Evolutionary conservation across 805 yeast species (phyloP).

Genomic region (Candida maesae): DNA sequence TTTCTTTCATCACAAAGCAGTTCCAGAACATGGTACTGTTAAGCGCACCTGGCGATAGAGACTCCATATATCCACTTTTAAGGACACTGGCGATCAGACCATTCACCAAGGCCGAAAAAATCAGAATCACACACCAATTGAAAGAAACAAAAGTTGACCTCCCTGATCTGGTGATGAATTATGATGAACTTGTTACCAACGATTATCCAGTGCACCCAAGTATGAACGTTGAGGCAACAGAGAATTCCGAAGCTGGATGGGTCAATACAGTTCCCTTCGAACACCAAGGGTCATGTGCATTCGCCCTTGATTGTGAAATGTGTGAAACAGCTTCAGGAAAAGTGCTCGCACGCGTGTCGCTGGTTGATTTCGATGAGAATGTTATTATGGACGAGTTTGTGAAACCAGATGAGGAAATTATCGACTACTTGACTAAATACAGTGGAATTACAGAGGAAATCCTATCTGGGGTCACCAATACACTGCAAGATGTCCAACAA

Average conservation of each 20-base stretch:
- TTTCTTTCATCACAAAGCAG: slow-evolving; percentile 30
- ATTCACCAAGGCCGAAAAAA: slow-evolving; percentile 52
- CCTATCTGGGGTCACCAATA: slow-evolving; percentile 58
- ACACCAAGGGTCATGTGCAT: slow-evolving; percentile 59
- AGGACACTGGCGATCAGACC: slow-evolving; percentile 55
- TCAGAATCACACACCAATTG: slow-evolving; percentile 30
- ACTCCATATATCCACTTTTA: slow-evolving; percentile 49
- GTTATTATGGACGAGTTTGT: slow-evolving; percentile 71
- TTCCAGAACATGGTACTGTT: slow-evolving; percentile 48
- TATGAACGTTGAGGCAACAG: slow-evolving; percentile 18
- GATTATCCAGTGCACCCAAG: slow-evolving; percentile 61
- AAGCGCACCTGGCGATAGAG: slow-evolving; percentile 63
- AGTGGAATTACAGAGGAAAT: slow-evolving; percentile 83
- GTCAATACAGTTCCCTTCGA: slow-evolving; percentile 49
- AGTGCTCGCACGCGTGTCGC: slow-evolving; percentile 73
- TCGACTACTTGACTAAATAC: slow-evolving; percentile 76
- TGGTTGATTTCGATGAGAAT: slow-evolving; percentile 59
- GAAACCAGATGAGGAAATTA: slow-evolving; percentile 69
- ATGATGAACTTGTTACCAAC: slow-evolving; percentile 44
- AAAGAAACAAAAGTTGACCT: slow-evolving; percentile 37
- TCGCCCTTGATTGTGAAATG: slow-evolving; percentile 94
- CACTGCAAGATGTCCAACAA: slow-evolving; percentile 63
- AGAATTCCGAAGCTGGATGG: slow-evolving; percentile 38
- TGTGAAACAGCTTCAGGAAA: slow-evolving; percentile 59
- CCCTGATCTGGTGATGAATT: slow-evolving; percentile 49